Base-by-base conservation (phyloP, 2,329 filamentous ascomycete genomes). In the Colletotrichum paranaense region DNA sequence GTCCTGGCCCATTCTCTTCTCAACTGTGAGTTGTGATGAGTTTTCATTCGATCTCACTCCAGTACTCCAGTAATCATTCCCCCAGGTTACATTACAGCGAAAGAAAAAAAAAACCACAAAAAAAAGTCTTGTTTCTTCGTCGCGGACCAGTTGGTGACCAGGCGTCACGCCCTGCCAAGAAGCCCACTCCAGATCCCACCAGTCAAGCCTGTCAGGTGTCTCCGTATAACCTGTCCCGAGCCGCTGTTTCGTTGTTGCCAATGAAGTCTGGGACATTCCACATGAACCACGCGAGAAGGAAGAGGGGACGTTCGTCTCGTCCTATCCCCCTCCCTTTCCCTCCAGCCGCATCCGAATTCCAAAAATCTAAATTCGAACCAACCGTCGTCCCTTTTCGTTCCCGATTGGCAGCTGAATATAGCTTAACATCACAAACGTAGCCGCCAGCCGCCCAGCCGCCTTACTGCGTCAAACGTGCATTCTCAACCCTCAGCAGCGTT, bases 371-470 rank as follows among this genome's bases (percentile, higher is more conserved):
- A 49, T 49, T 3, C 42, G 19, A 49, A 49, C 62, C 8, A 14
- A n/a, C 42, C 16, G 5, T 26, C 55, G 55, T 53, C 66, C 14
- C 30, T 35, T 4, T 49, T 11, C 24, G 32, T 58, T 56, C 59
- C 42, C 70, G 59, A 73, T 73, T 73, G 70, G 70, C 66, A 38
- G 59, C 59, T 56, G 38, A 53, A 64, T 49, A n/a, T 49, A 4
- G 42, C 42, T 14, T 26, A 63, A 55, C 46, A 35, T 49, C 59
- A 64, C 66, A 38, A 32, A 38, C 58, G 66, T 26, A 62, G 57
- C 65, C 57, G 66, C 66, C 69, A 72, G 42, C 70, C 59, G 59
- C 65, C 69, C 69, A 69, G 42, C 70, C 59, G 59, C 65, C 69
- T n/a, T 22, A 28, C 28, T 52, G 6, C 32, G 28, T 22, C 22